phyloP scores from a whole-genome alignment of 805 yeast species.

The Suhomyces tanzawaensis region DNA sequence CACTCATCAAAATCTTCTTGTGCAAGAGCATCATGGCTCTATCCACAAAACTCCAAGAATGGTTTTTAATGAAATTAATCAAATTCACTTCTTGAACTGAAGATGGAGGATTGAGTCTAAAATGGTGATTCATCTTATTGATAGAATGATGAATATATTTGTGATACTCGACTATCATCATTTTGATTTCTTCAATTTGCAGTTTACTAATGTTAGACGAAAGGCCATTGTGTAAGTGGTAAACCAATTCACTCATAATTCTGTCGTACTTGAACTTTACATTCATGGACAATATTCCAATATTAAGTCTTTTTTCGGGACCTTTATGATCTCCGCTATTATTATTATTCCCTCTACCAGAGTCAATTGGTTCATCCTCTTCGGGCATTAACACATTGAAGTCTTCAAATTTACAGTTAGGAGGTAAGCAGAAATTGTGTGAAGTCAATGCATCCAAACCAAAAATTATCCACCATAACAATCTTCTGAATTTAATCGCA shows the following conservation, averaged over 20 bases:
- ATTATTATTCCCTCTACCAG: no score
- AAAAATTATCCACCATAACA: slow-evolving; percentile 69
- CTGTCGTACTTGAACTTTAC: slow-evolving; percentile 52
- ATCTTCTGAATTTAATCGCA: slow-evolving; percentile 50
- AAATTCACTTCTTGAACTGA: slow-evolving; percentile 43
- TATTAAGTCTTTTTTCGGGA: slow-evolving; percentile 38
- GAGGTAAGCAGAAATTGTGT: slow-evolving; percentile 53
- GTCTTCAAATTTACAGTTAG: slow-evolving; percentile 51
- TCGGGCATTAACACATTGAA: slow-evolving; percentile 57
- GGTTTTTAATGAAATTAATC: slow-evolving; percentile 46
- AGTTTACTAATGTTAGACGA: slow-evolving; percentile 40
- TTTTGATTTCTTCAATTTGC: slow-evolving; percentile 45
- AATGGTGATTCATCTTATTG: slow-evolving; percentile 32
- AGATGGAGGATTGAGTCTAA: slow-evolving; percentile 35
- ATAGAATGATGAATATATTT: slow-evolving; percentile 50
- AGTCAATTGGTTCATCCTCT: slow-evolving; percentile 39
- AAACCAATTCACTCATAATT: slow-evolving; percentile 53
- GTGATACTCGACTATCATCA: slow-evolving; percentile 49
- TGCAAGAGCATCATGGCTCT: slow-evolving; percentile 47
- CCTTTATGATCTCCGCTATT: no score
- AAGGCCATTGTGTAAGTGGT: slow-evolving; percentile 48
- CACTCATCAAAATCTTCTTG: slow-evolving; percentile 40
- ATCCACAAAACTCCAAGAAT: slow-evolving; percentile 54
- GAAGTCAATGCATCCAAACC: slow-evolving; percentile 57
- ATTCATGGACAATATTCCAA: slow-evolving; percentile 48